phyloP scores from a whole-genome alignment of 257 asterid genomes.

The Solanum habrochaites region DNA sequence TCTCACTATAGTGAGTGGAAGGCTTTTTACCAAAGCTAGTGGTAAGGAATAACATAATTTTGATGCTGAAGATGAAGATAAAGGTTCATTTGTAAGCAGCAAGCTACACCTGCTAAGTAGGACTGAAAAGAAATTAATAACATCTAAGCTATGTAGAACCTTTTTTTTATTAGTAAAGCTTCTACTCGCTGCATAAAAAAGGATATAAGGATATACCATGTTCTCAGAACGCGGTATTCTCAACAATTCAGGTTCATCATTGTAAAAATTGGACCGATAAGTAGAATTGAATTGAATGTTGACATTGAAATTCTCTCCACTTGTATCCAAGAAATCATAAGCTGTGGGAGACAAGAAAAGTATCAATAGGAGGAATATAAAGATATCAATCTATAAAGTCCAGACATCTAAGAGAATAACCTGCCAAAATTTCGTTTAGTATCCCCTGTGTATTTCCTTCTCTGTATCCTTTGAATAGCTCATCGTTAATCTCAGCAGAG shows the following conservation, averaged over 20 bases:
- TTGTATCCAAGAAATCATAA: conserved; percentile 24
- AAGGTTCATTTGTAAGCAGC: neutral
- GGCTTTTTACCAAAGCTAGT: neutral
- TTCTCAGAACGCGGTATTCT: conserved; percentile 15
- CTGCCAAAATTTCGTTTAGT: conserved; percentile 22
- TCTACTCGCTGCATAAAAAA: neutral
- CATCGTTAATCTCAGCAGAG: conserved; percentile 15
- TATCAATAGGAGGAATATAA: neutral
- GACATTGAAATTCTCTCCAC: conserved; percentile 12
- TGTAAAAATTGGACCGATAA: neutral
- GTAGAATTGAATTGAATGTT: conserved; percentile 22
- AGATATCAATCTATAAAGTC: neutral
- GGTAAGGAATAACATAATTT: neutral
- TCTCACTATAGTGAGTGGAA: neutral
- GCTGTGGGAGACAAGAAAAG: conserved; percentile 3
- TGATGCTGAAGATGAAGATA: neutral
- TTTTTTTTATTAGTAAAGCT: neutral
- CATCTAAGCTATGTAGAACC: neutral
- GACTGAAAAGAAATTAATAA: neutral
- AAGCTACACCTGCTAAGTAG: neutral
- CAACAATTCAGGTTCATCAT: neutral
- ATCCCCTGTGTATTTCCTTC: conserved; percentile 13
- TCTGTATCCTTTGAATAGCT: conserved; percentile 19
- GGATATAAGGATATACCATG: conserved; percentile 15
- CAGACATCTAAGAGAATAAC: neutral